Evolutionary conservation across 2,329 filamentous ascomycete genomes (phyloP), one percentile per base, ranked within the genome.

Genomic region (Pseudohalonectria lignicola): DNA sequence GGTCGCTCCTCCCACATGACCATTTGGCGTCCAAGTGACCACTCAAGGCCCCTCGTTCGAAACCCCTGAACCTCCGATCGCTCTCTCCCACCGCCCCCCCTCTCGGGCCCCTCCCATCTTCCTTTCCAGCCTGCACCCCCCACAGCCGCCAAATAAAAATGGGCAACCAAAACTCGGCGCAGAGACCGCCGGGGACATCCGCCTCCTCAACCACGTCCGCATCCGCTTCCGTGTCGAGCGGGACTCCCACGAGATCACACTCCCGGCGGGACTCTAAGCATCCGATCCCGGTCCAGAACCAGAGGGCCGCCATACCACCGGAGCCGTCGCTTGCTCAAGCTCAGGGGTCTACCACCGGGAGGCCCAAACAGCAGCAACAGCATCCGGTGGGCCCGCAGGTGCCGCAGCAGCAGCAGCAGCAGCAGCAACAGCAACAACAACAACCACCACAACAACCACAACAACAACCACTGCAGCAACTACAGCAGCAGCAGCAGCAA

Each of bases 261-360:
- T 38, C 47, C 41, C 64, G 60, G 55, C 59, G 57, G 50, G 64
- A 68, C 46, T 62, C 61, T 45, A 64, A 64, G 56, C 69, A 71
- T 50, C 70, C 71, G 51, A 69, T 74, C 51, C 64, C 71, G 42
- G 66, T 71, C 45, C 71, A 74, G 46, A 62, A 66, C 44, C 70
- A 73, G 47, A 66, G 71, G 46, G 70, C 67, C 42, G 69, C 68
- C 48, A 75, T 71, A 39, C 74, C 74, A 35, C 76, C 76, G 42
- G 76, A 79, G 58, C 67, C 71, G 38, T 78, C 76, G 36, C 66
- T 75, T 44, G 68, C 74, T 46, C 73, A 76, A 55, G 75, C 74
- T 36, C 67, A 71, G 41, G 73, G 72, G 47, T 74, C 70, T 41
- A 72, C 68, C 44, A 63, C 63, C 43, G 8, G 29, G 40, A 65